Conservation (phyloP, 202 grass and related monocot species). For the Schoenoplectus tabernaemontani region DNA sequence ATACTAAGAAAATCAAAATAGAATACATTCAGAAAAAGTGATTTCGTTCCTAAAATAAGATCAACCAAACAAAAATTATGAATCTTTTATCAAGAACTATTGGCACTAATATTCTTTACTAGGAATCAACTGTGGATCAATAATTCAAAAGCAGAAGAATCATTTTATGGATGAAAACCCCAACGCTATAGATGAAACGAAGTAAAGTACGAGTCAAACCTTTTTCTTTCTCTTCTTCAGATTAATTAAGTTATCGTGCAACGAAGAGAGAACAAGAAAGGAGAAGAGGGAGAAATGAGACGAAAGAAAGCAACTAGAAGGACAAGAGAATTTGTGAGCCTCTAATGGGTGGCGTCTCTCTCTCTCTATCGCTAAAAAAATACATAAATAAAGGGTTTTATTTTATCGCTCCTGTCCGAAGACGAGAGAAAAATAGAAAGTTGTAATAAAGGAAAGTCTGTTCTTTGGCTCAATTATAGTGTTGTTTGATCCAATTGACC, state of each 20-base stretch:
- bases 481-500: background rate
- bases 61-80: background rate
- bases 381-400: background rate
- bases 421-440: background rate
- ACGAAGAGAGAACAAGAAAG: conserved; percentile 25
- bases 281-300: conserved; percentile 12
- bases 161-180: background rate
- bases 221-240: conserved; percentile 28
- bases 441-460: background rate
- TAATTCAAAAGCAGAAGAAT: background rate
- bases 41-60: background rate
- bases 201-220: background rate
- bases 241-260: conserved; percentile 24
- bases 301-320: conserved; percentile 12
- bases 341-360: background rate
- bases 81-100: conserved; percentile 4
- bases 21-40: background rate
- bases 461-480: background rate
- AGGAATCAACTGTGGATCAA: background rate
- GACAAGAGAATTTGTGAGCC: background rate
- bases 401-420: too few relatives aligned
- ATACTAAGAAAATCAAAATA: background rate
- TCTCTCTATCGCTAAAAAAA: background rate
- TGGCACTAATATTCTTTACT: background rate
- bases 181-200: too few relatives aligned